These are phyloP conservation scores for Mimosa bimucronata DNA, from an alignment of 306 rosid species.

Conservation along the genomic window DNA sequence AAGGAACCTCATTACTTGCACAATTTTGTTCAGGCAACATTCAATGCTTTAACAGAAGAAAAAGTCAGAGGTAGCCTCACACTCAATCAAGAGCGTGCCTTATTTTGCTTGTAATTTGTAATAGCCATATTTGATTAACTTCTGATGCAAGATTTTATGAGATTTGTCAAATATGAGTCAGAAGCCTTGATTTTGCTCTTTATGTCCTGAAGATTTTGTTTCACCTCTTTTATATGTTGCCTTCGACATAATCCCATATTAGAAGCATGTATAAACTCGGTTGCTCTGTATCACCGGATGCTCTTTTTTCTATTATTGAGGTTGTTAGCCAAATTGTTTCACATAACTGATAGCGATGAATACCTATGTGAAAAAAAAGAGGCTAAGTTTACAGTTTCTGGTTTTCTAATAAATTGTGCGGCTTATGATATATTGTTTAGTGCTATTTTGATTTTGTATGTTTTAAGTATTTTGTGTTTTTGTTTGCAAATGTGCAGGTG, in stretches of 20 bases:
- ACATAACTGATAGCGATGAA: background rate
- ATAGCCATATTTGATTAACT: background rate
- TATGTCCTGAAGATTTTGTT: background rate
- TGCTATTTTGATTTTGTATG: slow-evolving; percentile 9
- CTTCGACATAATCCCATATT: background rate
- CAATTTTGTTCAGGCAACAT: slow-evolving; percentile 91
- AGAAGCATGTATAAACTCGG: slow-evolving; percentile 11
- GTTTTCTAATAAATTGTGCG: slow-evolving; percentile 8
- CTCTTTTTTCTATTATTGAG: background rate
- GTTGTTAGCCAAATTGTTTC: slow-evolving; percentile 9
- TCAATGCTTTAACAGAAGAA: slow-evolving; percentile 77
- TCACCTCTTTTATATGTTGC: background rate
- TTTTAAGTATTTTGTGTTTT: slow-evolving; percentile 18
- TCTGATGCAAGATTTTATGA: background rate
- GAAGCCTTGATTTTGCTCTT: background rate
- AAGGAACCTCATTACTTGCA: slow-evolving; percentile 82
- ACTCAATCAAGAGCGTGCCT: background rate
- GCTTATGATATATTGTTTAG: background rate
- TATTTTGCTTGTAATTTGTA: slow-evolving; percentile 28
- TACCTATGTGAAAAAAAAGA: background rate
- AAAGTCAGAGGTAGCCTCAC: slow-evolving; percentile 74
- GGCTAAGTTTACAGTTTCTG: slow-evolving; percentile 1
- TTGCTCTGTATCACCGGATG: background rate
- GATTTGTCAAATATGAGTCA: background rate
- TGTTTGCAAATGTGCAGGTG: slow-evolving; percentile 58